Evolutionary conservation across 208 protist species (phyloP).

Genomic region (Wallacemonas sp.): DNA sequence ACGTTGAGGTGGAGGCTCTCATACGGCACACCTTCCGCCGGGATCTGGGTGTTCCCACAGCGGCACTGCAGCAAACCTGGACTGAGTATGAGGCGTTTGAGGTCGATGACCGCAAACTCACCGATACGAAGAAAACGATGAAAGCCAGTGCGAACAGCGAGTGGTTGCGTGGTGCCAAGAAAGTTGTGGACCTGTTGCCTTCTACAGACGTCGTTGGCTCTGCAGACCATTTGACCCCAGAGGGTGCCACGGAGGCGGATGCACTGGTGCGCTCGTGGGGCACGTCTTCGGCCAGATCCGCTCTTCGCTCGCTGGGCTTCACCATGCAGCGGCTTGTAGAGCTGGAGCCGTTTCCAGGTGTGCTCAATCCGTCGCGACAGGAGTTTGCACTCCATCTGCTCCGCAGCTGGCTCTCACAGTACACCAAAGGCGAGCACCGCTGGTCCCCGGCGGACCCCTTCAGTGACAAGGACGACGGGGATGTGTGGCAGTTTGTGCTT

Average conservation of each 20-base stretch:
- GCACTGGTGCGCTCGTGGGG: slow-evolving; percentile 18
- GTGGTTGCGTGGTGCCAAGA: neutral
- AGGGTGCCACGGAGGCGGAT: slow-evolving; percentile 5
- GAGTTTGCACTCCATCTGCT: slow-evolving; percentile 63
- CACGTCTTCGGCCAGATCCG: neutral
- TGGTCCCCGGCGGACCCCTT: slow-evolving; percentile 34
- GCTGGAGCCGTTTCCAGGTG: slow-evolving; percentile 18
- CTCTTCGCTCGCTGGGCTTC: slow-evolving; percentile 27
- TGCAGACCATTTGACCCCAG: neutral
- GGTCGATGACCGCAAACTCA: slow-evolving; percentile 55
- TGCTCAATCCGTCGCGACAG: slow-evolving; percentile 44
- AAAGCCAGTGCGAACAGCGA: slow-evolving; percentile 18
- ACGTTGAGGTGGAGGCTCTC: slow-evolving; percentile 37
- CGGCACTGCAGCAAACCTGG: slow-evolving; percentile 19
- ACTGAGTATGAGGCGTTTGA: slow-evolving; percentile 67
- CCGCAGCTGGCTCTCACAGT: slow-evolving; percentile 56
- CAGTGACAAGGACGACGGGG: slow-evolving; percentile 34
- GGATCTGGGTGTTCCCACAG: slow-evolving; percentile 48
- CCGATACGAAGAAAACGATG: slow-evolving; percentile 28
- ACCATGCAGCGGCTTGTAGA: slow-evolving; percentile 30
- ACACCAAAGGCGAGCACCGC: slow-evolving; percentile 45
- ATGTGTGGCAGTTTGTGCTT: slow-evolving; percentile 78
- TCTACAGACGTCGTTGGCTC: neutral
- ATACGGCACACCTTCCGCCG: slow-evolving; percentile 72
- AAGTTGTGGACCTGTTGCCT: neutral